These are phyloP conservation scores for Chimonanthus praecox DNA, from an alignment of 164 flowering plant genomes.

Conservation along the genomic window DNA sequence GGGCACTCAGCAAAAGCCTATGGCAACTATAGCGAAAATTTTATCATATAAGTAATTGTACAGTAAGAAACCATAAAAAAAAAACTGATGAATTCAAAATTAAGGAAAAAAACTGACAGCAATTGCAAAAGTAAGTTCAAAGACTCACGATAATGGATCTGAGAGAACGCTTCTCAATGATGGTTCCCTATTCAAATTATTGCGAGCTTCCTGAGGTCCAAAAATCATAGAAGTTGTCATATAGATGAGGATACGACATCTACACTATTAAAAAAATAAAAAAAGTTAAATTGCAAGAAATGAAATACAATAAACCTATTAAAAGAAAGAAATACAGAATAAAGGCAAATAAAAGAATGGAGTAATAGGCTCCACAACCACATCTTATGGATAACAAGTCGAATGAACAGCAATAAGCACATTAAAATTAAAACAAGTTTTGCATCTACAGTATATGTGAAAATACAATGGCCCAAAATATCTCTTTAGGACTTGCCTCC, in stretches of 20 bases:
- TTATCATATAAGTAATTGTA: neutral
- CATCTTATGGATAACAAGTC: neutral
- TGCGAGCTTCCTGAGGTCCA: conserved; percentile 48
- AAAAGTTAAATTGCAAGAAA: neutral
- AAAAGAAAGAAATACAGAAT: no score
- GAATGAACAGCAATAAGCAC: neutral
- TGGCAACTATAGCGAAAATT: neutral
- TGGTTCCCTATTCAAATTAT: conserved; percentile 49
- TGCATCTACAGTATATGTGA: neutral
- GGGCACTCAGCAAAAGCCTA: neutral
- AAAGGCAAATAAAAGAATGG: neutral
- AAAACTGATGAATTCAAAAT: neutral
- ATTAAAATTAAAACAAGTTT: neutral
- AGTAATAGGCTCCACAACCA: neutral
- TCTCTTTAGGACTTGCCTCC: neutral
- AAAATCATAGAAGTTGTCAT: conserved; percentile 5
- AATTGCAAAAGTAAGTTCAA: conserved; percentile 1
- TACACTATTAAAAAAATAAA: neutral
- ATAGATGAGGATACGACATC: neutral
- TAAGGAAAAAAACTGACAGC: neutral
- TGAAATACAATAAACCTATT: no score
- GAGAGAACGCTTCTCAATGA: conserved; percentile 87
- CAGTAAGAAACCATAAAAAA: neutral
- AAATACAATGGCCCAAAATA: no score
- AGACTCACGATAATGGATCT: conserved; percentile 89